These are phyloP conservation scores for Buxus sempervirens DNA, from an alignment of 164 flowering plant species.

Conservation along the genomic window DNA sequence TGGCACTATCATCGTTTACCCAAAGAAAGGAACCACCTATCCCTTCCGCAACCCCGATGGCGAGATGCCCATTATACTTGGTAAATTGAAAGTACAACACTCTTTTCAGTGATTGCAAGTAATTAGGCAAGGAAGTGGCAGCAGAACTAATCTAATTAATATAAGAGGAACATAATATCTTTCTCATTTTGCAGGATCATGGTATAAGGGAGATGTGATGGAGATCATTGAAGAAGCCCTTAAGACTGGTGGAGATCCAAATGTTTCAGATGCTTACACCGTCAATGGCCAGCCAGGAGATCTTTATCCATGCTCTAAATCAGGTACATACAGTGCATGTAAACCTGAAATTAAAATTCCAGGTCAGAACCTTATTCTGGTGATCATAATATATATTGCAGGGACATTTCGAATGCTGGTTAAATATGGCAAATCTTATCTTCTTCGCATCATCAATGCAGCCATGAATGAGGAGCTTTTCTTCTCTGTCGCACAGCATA, in stretches of 20 bases:
- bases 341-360: background rate
- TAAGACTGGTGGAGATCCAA: constrained; percentile 12
- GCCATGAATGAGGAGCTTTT: background rate
- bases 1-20: too few relatives aligned
- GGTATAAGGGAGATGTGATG: constrained; percentile 16
- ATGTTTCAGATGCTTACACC: constrained; percentile 24
- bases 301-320: constrained; percentile 16
- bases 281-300: constrained; percentile 31
- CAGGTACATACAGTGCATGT: background rate
- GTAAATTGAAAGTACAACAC: background rate
- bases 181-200: too few relatives aligned
- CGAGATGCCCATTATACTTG: constrained; percentile 15
- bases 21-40: too few relatives aligned
- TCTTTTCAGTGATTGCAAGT: too few relatives aligned
- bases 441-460: too few relatives aligned
- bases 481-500: too few relatives aligned
- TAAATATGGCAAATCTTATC: too few relatives aligned
- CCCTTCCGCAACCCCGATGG: constrained; percentile 19
- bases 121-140: too few relatives aligned
- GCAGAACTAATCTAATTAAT: too few relatives aligned
- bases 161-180: too few relatives aligned
- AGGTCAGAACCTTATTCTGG: background rate
- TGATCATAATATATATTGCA: background rate
- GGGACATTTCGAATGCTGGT: too few relatives aligned
- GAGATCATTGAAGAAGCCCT: background rate